Percentiles rank a stretch among this genome's conserved stretches.
Conservation (phyloP, 345 rosid species). For the Corchorus capsularis region DNA sequence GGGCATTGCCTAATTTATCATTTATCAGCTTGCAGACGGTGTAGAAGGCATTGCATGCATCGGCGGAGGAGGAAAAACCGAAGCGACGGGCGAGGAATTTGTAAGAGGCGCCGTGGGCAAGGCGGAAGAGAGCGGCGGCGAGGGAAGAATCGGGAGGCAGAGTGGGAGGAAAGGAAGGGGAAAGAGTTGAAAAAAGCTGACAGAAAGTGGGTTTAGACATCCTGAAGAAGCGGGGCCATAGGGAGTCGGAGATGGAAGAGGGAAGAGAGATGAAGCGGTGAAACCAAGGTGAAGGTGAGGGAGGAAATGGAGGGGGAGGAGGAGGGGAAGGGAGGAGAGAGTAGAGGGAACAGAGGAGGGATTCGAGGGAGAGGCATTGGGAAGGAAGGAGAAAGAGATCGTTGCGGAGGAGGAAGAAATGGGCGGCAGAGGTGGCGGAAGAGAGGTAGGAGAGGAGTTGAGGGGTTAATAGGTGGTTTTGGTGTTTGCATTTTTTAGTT, state of each 20-base stretch:
- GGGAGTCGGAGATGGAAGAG: conserved; percentile 43
- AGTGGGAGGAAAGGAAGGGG: conserved; percentile 43
- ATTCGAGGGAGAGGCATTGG: conserved; percentile 42
- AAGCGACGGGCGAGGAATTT: conserved; percentile 45
- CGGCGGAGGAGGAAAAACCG: conserved; percentile 46
- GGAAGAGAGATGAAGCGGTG: conserved; percentile 31
- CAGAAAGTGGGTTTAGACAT: conserved; percentile 55
- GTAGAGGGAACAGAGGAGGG: conserved; percentile 39
- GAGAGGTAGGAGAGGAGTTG: conserved; percentile 22
- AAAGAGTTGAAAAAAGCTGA: conserved; percentile 45
- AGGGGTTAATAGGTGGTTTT: background rate
- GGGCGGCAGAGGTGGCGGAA: conserved; percentile 46
- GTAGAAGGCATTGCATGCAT: conserved; percentile 66
- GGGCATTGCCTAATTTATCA: conserved; percentile 44
- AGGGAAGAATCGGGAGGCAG: conserved; percentile 49
- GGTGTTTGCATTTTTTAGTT: conserved; percentile 14
- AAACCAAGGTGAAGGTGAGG: conserved; percentile 34
- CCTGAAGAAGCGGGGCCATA: conserved; percentile 61
- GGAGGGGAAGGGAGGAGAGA: conserved; percentile 31
- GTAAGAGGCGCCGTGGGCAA: conserved; percentile 69
- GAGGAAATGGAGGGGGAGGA: conserved; percentile 26
- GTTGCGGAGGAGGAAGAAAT: conserved; percentile 47
- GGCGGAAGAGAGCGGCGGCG: conserved; percentile 70
- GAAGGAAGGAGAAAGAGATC: conserved; percentile 51
- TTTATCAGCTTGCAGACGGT: conserved; percentile 55